A percentile compares a stretch with the other conserved stretches of the same genome.
These are phyloP conservation scores for Wallacemonas collosoma DNA, from an alignment of 208 protist genomes.

Conservation along the genomic window DNA sequence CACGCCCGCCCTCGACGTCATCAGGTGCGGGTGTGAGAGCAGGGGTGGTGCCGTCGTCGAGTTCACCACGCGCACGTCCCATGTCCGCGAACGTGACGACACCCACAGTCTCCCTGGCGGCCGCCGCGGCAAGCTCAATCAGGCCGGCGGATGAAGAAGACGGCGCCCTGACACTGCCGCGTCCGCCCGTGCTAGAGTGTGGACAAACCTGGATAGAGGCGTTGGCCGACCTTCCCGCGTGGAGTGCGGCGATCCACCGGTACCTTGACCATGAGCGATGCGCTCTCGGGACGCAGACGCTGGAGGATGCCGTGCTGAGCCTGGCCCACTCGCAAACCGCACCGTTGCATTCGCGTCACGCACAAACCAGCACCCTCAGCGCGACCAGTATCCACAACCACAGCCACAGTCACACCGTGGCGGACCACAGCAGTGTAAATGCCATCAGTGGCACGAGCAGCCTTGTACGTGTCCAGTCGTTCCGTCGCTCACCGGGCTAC, in stretches of 20 bases:
- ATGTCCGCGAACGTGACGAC: neutral
- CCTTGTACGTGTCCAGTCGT: neutral
- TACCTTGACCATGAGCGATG: conserved; percentile 2
- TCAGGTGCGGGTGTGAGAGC: neutral
- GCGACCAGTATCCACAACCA: neutral
- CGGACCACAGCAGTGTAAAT: no score
- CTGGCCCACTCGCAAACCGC: neutral
- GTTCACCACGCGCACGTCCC: neutral
- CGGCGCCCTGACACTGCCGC: neutral
- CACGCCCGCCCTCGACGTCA: neutral
- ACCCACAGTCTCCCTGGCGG: neutral
- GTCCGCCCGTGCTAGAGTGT: neutral
- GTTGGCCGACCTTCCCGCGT: neutral
- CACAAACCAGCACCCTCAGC: neutral
- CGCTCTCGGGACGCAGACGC: conserved; percentile 12
- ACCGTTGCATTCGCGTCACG: neutral
- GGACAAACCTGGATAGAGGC: neutral
- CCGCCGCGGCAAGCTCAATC: neutral
- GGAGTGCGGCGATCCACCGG: neutral
- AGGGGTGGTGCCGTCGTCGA: no score
- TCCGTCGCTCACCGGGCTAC: conserved; percentile 8
- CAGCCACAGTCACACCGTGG: neutral
- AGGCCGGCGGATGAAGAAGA: neutral
- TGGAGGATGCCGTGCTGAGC: conserved; percentile 5
- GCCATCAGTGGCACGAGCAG: conserved; percentile 5